Base-by-base conservation (phyloP, 495 filamentous ascomycete genomes). In the Hypoxylon fragiforme region DNA sequence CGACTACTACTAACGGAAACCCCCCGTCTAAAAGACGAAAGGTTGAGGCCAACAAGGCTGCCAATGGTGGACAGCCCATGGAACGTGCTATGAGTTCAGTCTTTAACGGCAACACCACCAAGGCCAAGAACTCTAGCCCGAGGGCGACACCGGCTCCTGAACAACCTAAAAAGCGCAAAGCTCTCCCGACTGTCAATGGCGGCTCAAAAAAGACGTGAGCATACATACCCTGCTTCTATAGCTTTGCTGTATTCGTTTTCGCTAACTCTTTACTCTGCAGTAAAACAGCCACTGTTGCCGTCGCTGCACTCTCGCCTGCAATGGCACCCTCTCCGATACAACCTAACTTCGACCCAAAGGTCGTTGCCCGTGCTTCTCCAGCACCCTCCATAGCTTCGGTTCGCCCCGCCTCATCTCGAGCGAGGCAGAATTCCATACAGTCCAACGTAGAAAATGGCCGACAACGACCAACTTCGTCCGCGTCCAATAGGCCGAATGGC, bases 21-120 rank as follows among this genome's bases (percentile, higher is more conserved):
- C 76, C 78, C 7, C 76, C 81, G 26, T 66, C 81, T 9, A 96
- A 96, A 69, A 79, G 89, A 54, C 84, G 89, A 36, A 95, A 88
- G 70, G 83, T 87, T n/a, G 90, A 94, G 36, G 86, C 88, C 44
- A 75, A 56, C 11, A 74, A 59, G 32, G 44, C 70, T 6, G 70
- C 79, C 6, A 75, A 75, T 28, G 77, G 78, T 21, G 77, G 78
- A 12, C 69, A 79, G 24, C 74, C 83, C 0, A 84, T 85, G 76
- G 89, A 92, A 54, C 85, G 88, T 56, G 83, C 87, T 24, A 77
- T 88, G 66, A 88, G 85, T 63, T 79, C 77, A 7, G 78, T 74
- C 13, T 77, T 78, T 64, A 73, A 74, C 41, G 74, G 61, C 22
- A 75, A 74, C 45, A 74, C 73, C 21, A 65, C 76, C 11, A 83